These are phyloP conservation scores for Cicer pinnatifidum DNA, from an alignment of 306 rosid genomes.

Conservation along the genomic window DNA sequence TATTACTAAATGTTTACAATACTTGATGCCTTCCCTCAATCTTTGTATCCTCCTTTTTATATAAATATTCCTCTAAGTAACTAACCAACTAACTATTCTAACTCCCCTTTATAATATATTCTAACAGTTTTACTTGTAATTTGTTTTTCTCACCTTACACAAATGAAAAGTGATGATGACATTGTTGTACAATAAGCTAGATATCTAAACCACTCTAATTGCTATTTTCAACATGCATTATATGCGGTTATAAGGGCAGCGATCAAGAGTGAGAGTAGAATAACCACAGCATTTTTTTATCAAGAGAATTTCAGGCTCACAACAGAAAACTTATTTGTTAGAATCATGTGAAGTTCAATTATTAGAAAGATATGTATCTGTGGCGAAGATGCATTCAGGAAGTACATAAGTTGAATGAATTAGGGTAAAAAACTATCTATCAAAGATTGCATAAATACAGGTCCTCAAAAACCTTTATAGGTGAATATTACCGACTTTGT, in stretches of 20 bases:
- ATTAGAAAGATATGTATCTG: constrained; percentile 4
- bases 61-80: neutral
- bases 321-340: neutral
- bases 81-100: neutral
- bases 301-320: constrained; percentile 4
- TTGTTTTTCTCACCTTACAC: constrained; percentile 5
- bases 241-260: constrained; percentile 1
- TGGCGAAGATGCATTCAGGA: constrained; percentile 31
- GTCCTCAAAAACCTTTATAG: constrained; percentile 19
- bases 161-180: constrained; percentile 15
- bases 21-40: no score
- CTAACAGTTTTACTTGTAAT: constrained; percentile 11
- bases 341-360: constrained; percentile 8
- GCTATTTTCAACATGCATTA: constrained; percentile 22
- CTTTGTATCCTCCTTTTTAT: neutral
- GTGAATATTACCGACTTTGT: constrained; percentile 23
- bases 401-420: constrained; percentile 2
- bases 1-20: no score
- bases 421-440: constrained; percentile 29
- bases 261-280: constrained; percentile 29
- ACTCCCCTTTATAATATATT: neutral
- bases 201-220: constrained; percentile 23
- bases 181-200: constrained; percentile 29
- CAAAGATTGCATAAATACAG: constrained; percentile 28
- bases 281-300: constrained; percentile 29